Evolutionary conservation across 345 rosid genomes (phyloP), one percentile per base, ranked within the genome.

Genomic region (Pugionium cornutum): DNA sequence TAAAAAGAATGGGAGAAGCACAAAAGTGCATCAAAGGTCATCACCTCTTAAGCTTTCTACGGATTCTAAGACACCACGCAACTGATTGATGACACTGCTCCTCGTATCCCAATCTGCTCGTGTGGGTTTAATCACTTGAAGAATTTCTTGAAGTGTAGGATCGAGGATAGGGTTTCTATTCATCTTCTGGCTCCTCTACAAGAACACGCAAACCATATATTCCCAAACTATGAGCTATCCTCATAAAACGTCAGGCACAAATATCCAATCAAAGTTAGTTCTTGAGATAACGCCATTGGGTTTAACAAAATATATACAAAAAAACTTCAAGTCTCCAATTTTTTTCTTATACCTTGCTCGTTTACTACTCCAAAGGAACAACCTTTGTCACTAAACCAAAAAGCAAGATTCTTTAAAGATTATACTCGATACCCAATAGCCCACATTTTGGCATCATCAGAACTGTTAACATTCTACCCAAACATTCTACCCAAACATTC

Each of bases 21-120:
- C 4, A 51, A 40, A 62, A 58, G 39, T 58, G 56, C 45, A 64
- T 42, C 4, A 62, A 51, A 55, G 6, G 39, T n/a, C 51, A 49
- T 79, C 33, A 92, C 98, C 98, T 89, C 87, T 82, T 50, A 92
- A 74, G 70, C 83, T 80, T 46, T 84, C 91, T 54, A 92, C 62
- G 7, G 96, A 83, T 58, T 43, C 75, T 64, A 89, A 77, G 35
- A 82, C 80, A 10, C 58, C 62, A 41, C 77, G 76, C 70, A 92
- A 58, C 52, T 89, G 91, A 64, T 75, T 67, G 34, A 92, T 78
- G 64, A 92, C 67, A 28, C 27, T 65, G 42, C 39, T 51, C 58
- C 97, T 74, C 0, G 58, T 73, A 33, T 10, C 75, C 89, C 85
- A 78, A 68, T 89, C 91, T 18, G 78, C 81, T 10, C 69, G 72